Evolutionary conservation across 805 yeast species (phyloP), one percentile per base, ranked within the genome.

Genomic region (Spathaspora girioi): DNA sequence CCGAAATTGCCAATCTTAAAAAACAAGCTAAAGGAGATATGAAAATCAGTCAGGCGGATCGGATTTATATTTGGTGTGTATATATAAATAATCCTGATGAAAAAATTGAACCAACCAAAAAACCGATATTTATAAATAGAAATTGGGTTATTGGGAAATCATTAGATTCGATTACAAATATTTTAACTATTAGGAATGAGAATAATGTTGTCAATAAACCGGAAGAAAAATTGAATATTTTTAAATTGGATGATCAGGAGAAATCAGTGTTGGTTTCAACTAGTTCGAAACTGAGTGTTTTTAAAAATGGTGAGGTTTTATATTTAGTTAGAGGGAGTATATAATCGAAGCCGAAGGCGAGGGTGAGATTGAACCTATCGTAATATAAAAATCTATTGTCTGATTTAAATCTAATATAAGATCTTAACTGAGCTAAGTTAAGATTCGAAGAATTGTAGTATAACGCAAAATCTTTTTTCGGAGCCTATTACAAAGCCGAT

Each of bases 141-240:
- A 66, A 73, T 27, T 83, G 87, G 86, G 80, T 83, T 0, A 76
- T 82, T 31, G 89, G 89, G 1, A 65, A 82, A 50, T 76, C 81
- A 15, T 61, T 84, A 32, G 89, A 83, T 61, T 71, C 74, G 20
- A 71, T 79, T 6, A 77, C 86, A 8, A 77, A 74, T 27, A 59
- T 67, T 38, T 62, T 81, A 51, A 73, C 69, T 50, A 75, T 84
- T 12, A 65, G 65, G 47, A 83, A 83, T 61, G 62, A 63, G 32
- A 83, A 83, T 57, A 81, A 81, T 59, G 59, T 62, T 31, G 77
- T 77, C 3, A 68, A 60, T 38, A 77, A 76, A 23, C 58, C 65
- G 4, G 62, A 66, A 15, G 73, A 76, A 50, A 65, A 77, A 51
- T 67, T 83, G 43, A 71, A 79, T 20, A 66, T 83, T n/a, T 82